Evolutionary conservation across 148 eudicot genomes (phyloP).

Genomic region (Vaccinium macrocarpon): DNA sequence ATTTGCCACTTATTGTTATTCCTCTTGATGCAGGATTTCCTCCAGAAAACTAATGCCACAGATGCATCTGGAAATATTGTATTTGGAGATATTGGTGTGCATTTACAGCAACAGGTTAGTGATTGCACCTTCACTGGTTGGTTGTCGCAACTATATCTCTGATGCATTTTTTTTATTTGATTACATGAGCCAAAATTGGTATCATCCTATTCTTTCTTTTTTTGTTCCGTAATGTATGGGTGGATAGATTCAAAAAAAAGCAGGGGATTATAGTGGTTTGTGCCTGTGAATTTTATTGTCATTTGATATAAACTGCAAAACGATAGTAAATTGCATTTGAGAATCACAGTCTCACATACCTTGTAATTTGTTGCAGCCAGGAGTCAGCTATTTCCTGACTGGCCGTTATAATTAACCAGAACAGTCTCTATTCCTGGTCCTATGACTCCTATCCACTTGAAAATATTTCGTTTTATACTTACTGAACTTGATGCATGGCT

Average conservation of each 20-base stretch:
- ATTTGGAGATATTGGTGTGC: slow-evolving; percentile 88
- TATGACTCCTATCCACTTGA: too few relatives aligned
- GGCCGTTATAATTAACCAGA: too few relatives aligned
- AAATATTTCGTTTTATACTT: background rate
- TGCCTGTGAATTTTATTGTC: background rate
- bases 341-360: background rate
- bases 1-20: background rate
- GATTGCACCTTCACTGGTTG: background rate
- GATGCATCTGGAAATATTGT: slow-evolving; percentile 92
- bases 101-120: slow-evolving; percentile 87
- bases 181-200: background rate
- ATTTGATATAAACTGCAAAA: background rate
- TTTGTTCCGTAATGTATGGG: background rate
- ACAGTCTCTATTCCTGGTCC: background rate
- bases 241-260: background rate
- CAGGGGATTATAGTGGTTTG: background rate
- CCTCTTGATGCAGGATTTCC: slow-evolving; percentile 48
- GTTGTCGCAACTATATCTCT: background rate
- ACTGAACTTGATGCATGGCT: background rate
- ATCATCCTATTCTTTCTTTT: background rate
- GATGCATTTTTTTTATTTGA: background rate
- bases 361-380: background rate
- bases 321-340: background rate
- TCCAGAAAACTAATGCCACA: slow-evolving; percentile 71
- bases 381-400: background rate